Conservation (phyloP, 163 green algal genomes). For the Smithsoniella earleae region DNA sequence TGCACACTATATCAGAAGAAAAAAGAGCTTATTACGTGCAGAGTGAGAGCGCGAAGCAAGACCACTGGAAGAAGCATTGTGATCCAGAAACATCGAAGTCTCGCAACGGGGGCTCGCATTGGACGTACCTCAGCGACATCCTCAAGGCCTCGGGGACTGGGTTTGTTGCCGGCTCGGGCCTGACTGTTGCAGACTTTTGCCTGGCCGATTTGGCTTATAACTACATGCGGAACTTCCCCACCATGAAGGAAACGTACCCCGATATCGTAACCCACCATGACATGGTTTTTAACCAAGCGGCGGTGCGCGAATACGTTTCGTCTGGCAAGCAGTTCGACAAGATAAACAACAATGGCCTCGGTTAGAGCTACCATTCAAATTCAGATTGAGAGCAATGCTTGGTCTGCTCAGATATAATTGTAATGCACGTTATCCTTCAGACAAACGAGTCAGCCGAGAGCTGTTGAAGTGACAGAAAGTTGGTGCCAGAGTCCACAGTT, state of each 20-base stretch:
- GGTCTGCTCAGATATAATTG: no score
- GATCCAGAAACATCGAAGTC: neutral
- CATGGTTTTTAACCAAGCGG: neutral
- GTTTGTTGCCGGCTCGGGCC: neutral
- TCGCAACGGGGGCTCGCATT: neutral
- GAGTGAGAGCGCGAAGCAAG: neutral
- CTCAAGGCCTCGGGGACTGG: neutral
- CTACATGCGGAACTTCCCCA: conserved; percentile 10
- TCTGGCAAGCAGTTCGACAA: neutral
- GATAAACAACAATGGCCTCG: conserved; percentile 6
- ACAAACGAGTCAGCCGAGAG: no score
- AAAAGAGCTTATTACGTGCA: neutral
- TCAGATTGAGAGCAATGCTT: no score
- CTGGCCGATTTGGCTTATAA: neutral
- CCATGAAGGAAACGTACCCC: no score
- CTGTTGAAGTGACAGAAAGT: no score
- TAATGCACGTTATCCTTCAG: no score
- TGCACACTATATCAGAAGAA: no score
- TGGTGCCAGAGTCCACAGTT: no score
- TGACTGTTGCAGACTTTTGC: neutral
- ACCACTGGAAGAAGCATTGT: neutral
- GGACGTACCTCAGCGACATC: neutral
- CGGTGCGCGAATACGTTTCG: neutral
- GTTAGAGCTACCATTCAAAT: no score
- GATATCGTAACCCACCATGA: neutral